Percentiles rank a stretch among this genome's conserved stretches.
phyloP scores from a whole-genome alignment of 306 rosid genomes.

The Medicago truncatula region MtrunA17r5.0-ANR NC_053048.1:11517501-11518000 shows the following conservation, averaged over 20 bases:
- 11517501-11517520: slow-evolving; percentile 12
- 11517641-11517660: slow-evolving; percentile 66
- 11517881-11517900: slow-evolving; percentile 66
- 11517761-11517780: slow-evolving; percentile 65
- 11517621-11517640: slow-evolving; percentile 64
- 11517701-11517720: slow-evolving; percentile 68
- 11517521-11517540: slow-evolving; percentile 70
- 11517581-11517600: slow-evolving; percentile 52
- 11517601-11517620: slow-evolving; percentile 53
- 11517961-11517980: slow-evolving; percentile 49
- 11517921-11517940: slow-evolving; percentile 66
- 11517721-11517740: slow-evolving; percentile 50
- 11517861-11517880: slow-evolving; percentile 53
- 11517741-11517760: slow-evolving; percentile 49
- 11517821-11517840: slow-evolving; percentile 53
- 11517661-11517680: slow-evolving; percentile 97
- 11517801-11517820: slow-evolving; percentile 54
- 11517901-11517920: slow-evolving; percentile 64
- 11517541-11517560: slow-evolving; percentile 61
- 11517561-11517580: slow-evolving; percentile 58
- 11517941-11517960: slow-evolving; percentile 58
- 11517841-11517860: slow-evolving; percentile 47
- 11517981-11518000: slow-evolving; percentile 59
- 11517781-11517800: slow-evolving; percentile 61
- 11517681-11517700: slow-evolving; percentile 97